phyloP scores from a whole-genome alignment of 2,329 filamentous ascomycete genomes.

The Dothiorella sarmentorum region DNA sequence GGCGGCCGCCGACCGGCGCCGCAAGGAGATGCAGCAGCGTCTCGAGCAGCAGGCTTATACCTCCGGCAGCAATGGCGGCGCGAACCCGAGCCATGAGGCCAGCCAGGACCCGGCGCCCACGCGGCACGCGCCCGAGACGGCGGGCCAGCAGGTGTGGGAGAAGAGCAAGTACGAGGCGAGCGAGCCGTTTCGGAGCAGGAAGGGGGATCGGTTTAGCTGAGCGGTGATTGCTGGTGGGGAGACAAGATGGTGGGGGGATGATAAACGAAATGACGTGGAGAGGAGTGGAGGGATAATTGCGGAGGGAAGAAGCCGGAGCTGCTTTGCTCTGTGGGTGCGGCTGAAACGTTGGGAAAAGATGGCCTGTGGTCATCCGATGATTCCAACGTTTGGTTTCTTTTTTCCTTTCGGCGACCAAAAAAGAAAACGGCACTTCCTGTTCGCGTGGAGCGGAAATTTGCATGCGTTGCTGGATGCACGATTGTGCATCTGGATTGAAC shows the following conservation, averaged over 20 bases:
- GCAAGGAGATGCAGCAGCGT: slow-evolving; percentile 30
- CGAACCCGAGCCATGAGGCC: slow-evolving; percentile 68
- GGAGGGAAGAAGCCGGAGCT: background rate
- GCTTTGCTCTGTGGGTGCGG: background rate
- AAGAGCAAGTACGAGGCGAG: slow-evolving; percentile 89
- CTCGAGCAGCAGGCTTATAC: slow-evolving; percentile 27
- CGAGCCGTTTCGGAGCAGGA: slow-evolving; percentile 70
- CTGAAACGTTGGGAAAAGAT: slow-evolving; percentile 1
- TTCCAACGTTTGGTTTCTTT: too few relatives aligned
- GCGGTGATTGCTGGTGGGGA: background rate
- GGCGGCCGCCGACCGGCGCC: slow-evolving; percentile 48
- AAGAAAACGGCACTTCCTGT: background rate
- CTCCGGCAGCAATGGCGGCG: slow-evolving; percentile 30
- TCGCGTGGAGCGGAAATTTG: background rate
- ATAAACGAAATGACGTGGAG: background rate
- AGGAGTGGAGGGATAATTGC: background rate
- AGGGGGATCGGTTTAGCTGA: slow-evolving; percentile 74
- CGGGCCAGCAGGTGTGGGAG: slow-evolving; percentile 63
- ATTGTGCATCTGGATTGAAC: too few relatives aligned
- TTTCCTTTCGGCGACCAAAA: too few relatives aligned
- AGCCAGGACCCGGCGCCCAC: slow-evolving; percentile 81
- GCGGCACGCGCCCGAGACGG: slow-evolving; percentile 71
- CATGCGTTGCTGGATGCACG: background rate
- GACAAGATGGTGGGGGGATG: background rate
- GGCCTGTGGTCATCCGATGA: too few relatives aligned